A percentile compares a stretch with the other conserved stretches of the same genome.
phyloP scores from a whole-genome alignment of 2,329 filamentous ascomycete species.

The Alternaria arbusti region DNA sequence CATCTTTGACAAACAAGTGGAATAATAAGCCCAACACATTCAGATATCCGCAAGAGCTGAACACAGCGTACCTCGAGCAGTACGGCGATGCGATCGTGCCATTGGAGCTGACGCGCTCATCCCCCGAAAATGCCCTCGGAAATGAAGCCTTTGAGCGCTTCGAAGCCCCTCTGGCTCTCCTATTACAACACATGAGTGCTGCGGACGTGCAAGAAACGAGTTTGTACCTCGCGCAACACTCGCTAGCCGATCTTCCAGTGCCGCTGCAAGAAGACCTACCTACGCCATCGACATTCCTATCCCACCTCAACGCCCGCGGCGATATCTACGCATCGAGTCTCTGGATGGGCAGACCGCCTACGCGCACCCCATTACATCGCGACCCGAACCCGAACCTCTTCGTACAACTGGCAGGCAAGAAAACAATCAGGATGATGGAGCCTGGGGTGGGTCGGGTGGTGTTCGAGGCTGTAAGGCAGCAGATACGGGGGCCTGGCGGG shows the following conservation, averaged over 20 bases:
- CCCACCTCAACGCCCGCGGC: conserved; percentile 66
- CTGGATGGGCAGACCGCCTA: conserved; percentile 87
- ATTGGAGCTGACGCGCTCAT: conserved; percentile 61
- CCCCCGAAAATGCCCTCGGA: background rate
- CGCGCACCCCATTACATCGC: conserved; percentile 86
- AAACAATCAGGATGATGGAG: conserved; percentile 73
- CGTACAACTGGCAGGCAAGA: conserved; percentile 77
- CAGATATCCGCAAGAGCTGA: conserved; percentile 22
- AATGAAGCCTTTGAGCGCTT: conserved; percentile 62
- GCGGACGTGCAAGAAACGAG: conserved; percentile 39
- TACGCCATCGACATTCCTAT: conserved; percentile 66
- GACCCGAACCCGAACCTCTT: conserved; percentile 96
- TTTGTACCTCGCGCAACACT: conserved; percentile 88
- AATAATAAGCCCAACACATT: background rate
- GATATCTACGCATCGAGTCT: conserved; percentile 88
- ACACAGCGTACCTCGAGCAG: conserved; percentile 37
- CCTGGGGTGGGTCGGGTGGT: conserved; percentile 69
- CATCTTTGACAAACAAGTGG: background rate
- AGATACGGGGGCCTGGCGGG: conserved; percentile 51
- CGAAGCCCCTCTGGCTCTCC: conserved; percentile 67
- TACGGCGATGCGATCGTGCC: conserved; percentile 61
- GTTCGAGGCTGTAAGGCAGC: conserved; percentile 60
- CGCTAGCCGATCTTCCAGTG: conserved; percentile 71
- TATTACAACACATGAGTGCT: conserved; percentile 62
- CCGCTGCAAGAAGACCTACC: conserved; percentile 70